Evolutionary conservation across 2,329 filamentous ascomycete species (phyloP).

Genomic region (Nothophaeocryptopus gaeumannii): DNA sequence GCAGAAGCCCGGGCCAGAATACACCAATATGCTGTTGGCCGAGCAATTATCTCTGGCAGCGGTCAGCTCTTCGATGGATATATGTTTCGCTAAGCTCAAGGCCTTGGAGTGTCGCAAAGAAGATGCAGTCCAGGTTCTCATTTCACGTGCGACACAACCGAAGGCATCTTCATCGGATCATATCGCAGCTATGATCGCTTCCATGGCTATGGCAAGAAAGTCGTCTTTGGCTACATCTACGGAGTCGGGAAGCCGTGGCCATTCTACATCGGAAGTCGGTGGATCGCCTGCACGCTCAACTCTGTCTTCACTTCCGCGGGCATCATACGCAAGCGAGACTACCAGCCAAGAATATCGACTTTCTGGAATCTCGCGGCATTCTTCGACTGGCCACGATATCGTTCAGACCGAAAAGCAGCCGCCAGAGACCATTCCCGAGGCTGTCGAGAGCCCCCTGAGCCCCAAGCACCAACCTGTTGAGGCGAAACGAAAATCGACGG

Average conservation of each 20-base stretch:
- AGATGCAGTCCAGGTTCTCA: constrained; percentile 25
- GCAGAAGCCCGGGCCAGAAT: constrained; percentile 25
- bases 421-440: constrained; percentile 15
- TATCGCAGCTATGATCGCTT: constrained; percentile 21
- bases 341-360: constrained; percentile 12
- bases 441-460: constrained; percentile 12
- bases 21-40: constrained; percentile 29
- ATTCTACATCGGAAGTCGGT: constrained; percentile 20
- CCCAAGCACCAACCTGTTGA: too few relatives aligned
- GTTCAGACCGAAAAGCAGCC: constrained; percentile 10
- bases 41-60: constrained; percentile 32
- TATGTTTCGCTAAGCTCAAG: constrained; percentile 35
- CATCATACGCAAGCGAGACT: constrained; percentile 17
- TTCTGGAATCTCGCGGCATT: constrained; percentile 1
- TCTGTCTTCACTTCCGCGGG: constrained; percentile 12
- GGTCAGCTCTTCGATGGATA: constrained; percentile 34
- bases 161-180: constrained; percentile 16
- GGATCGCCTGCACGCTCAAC: constrained; percentile 10
- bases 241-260: constrained; percentile 12
- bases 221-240: constrained; percentile 11
- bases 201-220: constrained; percentile 14
- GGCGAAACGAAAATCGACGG: too few relatives aligned
- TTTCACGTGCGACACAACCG: constrained; percentile 17
- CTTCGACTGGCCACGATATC: constrained; percentile 6
- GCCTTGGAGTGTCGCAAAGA: constrained; percentile 33